Conservation (phyloP, 495 filamentous ascomycete genomes). For the Tuber aestivum region DNA sequence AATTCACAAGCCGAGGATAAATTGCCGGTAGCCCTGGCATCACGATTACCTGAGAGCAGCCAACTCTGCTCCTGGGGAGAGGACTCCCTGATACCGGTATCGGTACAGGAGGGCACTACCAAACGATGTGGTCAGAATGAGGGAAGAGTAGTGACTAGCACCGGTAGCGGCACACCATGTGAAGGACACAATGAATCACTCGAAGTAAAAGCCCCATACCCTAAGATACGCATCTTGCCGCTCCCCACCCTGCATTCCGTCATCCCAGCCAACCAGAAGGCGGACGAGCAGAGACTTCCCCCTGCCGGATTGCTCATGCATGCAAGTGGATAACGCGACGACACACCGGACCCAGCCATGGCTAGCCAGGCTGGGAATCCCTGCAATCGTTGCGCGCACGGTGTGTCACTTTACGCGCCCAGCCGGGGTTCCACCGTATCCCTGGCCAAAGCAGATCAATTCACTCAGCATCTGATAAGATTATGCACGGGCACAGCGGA, state of each 20-base stretch:
- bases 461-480: not conserved
- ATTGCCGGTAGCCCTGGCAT: too few species aligned
- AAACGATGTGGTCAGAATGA: not conserved
- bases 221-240: not conserved
- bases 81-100: too few species aligned
- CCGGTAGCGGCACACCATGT: not conserved
- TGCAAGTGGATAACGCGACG: not conserved
- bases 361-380: not conserved
- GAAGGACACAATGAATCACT: not conserved
- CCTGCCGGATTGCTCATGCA: not conserved
- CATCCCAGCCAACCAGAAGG: not conserved
- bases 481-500: not conserved
- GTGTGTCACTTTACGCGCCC: slow-evolving; percentile 3
- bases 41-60: not conserved
- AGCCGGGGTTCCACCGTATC: not conserved
- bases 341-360: not conserved
- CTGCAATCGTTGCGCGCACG: not conserved
- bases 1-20: not conserved
- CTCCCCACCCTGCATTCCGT: not conserved
- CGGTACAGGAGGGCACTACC: too few species aligned
- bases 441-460: not conserved
- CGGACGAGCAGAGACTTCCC: not conserved
- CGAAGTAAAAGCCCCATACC: not conserved
- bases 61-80: too few species aligned
- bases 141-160: too few species aligned